Evolutionary conservation across 306 rosid genomes (phyloP), one percentile per base, ranked within the genome.

Genomic region (Fragaria vesca): DNA sequence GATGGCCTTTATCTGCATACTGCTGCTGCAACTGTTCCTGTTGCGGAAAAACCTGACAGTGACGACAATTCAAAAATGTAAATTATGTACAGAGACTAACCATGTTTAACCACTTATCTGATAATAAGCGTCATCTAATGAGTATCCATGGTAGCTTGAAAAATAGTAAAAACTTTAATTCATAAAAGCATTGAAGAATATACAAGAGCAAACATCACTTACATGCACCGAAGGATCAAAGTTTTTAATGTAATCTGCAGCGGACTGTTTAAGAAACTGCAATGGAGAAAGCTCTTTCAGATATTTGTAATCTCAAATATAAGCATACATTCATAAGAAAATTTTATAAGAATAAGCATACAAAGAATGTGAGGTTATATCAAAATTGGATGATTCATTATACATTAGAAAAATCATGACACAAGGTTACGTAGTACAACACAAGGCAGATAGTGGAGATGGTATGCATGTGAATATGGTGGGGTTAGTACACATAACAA

Each of bases 201-300:
- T 10, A 11, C 32, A 40, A 66, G 20, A 40, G 24, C 1, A 65
- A 43, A 46, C 54, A 42, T 61, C 30, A 83, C 97, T 89, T 90
- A 90, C 98, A 89, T 93, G 91, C 82, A 80, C 76, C 58, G 98
- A 87, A 61, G 85, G 87, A 69, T 96, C 97, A 85, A 89, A 93
- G 73, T 78, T 85, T 75, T 85, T 81, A 66, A 89, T 84, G 80
- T 88, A 90, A 83, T 96, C 98, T 60, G 90, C 77, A 60, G 92
- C 96, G 63, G 98, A 85, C 88, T 90, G 96, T 69, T 86, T 90
- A 78, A 96, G 94, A 85, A 91, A 86, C 99, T 93, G 97, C 84
- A 85, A 82, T 58, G 86, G 61, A 66, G 28, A 78, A 72, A 79
- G 58, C 75, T 62, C 45, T 71, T 74, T 88, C 84, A 88, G 79